These are phyloP conservation scores for Selenicereus undatus DNA, from an alignment of 148 eudicot species.

Conservation along the genomic window DNA sequence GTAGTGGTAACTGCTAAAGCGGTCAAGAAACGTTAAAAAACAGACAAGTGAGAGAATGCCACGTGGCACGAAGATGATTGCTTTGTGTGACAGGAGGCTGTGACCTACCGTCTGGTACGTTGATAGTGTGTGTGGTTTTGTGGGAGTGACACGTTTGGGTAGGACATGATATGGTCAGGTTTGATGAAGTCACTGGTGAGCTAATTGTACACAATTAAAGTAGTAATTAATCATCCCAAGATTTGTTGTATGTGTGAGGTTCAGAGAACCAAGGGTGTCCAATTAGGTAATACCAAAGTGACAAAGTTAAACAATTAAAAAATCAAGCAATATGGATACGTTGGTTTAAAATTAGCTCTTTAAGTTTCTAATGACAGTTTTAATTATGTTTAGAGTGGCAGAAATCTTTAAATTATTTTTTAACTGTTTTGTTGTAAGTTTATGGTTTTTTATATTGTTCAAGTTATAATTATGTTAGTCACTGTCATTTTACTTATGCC, in stretches of 20 bases:
- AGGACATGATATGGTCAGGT: neutral
- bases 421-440: no score
- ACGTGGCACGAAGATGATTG: neutral
- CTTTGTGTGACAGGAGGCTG: neutral
- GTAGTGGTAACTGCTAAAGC: neutral
- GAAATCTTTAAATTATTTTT: no score
- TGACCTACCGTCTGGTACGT: neutral
- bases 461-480: no score
- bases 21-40: neutral
- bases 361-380: no score
- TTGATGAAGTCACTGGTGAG: conserved; percentile 4
- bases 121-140: neutral
- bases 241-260: neutral
- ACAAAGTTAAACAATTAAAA: no score
- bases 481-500: no score
- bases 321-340: no score
- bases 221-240: neutral
- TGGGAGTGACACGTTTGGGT: neutral
- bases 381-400: no score
- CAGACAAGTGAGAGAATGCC: neutral
- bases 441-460: no score
- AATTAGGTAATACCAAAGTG: no score
- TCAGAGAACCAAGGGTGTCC: neutral
- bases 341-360: no score
- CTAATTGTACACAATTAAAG: neutral